Evolutionary conservation across 2,329 filamentous ascomycete genomes (phyloP).

Genomic region (Cladosporium sp.): DNA sequence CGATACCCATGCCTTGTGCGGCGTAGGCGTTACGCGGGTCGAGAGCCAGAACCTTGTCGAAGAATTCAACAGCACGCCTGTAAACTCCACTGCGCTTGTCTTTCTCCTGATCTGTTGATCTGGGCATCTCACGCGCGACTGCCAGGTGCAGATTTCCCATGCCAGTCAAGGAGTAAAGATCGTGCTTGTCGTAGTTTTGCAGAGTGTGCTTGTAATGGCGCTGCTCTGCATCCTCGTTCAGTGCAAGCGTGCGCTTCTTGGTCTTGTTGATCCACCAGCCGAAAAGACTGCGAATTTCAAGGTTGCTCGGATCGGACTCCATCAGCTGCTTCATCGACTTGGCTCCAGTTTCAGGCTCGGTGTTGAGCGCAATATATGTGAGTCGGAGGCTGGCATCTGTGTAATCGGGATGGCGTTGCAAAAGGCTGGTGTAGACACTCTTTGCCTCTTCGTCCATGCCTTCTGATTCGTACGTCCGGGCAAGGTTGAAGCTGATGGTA

Average conservation of each 20-base stretch:
- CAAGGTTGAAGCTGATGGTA: constrained; percentile 94
- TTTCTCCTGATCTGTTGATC: constrained; percentile 82
- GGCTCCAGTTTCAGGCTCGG: constrained; percentile 75
- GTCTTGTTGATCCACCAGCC: constrained; percentile 92
- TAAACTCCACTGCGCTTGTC: constrained; percentile 85
- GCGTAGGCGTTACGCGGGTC: constrained; percentile 94
- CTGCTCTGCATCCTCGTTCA: constrained; percentile 85
- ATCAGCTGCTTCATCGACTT: constrained; percentile 81
- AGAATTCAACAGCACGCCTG: constrained; percentile 91
- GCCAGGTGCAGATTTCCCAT: constrained; percentile 95
- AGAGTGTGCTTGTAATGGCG: constrained; percentile 95
- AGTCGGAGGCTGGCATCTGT: constrained; percentile 83
- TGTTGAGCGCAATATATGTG: constrained; percentile 80
- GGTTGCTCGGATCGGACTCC: constrained; percentile 72
- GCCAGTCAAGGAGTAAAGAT: constrained; percentile 89
- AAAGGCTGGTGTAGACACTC: constrained; percentile 78
- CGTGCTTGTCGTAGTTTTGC: constrained; percentile 92
- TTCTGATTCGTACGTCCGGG: constrained; percentile 83
- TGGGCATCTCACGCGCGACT: constrained; percentile 87
- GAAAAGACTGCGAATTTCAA: constrained; percentile 88
- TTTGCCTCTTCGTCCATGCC: constrained; percentile 75
- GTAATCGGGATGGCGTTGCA: constrained; percentile 80
- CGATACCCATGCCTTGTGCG: constrained; percentile 91
- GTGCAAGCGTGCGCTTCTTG: constrained; percentile 72
- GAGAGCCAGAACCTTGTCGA: constrained; percentile 92